phyloP scores from a whole-genome alignment of 371 early-diverging fungal genomes.

The Mucor plumbeus region DNA sequence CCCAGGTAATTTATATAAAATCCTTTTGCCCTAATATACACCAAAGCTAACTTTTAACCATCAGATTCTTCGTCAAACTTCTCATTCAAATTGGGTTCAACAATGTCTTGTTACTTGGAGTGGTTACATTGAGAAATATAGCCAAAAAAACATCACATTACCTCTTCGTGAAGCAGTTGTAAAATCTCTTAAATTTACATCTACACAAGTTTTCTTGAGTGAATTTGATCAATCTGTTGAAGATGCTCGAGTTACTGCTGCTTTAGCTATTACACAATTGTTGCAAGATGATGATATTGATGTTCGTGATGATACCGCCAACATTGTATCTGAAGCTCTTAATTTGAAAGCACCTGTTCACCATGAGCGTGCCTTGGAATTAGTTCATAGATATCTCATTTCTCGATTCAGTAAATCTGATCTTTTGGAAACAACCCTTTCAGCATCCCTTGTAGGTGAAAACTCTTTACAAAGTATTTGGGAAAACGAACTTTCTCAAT shows the following conservation, averaged over 20 bases:
- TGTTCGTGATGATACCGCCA: slow-evolving; percentile 64
- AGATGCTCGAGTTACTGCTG: slow-evolving; percentile 23
- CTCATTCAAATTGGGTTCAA: slow-evolving; percentile 26
- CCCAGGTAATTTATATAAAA: slow-evolving; percentile 36
- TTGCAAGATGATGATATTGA: slow-evolving; percentile 78
- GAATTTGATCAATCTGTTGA: slow-evolving; percentile 8
- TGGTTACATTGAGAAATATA: slow-evolving; percentile 47
- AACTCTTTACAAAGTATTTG: slow-evolving; percentile 23
- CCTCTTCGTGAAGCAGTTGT: slow-evolving; percentile 65
- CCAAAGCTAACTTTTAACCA: neutral
- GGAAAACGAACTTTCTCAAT: slow-evolving; percentile 33
- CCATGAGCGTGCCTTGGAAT: slow-evolving; percentile 61
- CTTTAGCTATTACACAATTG: slow-evolving; percentile 29
- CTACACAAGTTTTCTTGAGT: slow-evolving; percentile 38
- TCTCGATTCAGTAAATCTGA: slow-evolving; percentile 27
- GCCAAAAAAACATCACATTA: slow-evolving; percentile 55
- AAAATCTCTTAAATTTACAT: slow-evolving; percentile 53
- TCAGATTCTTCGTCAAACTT: neutral
- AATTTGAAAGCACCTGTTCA: slow-evolving; percentile 47
- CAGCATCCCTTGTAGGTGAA: slow-evolving; percentile 25
- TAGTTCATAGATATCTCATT: slow-evolving; percentile 52
- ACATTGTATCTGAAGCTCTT: slow-evolving; percentile 59
- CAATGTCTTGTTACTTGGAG: slow-evolving; percentile 57
- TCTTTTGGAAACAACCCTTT: slow-evolving; percentile 30
- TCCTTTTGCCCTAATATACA: neutral